These are phyloP conservation scores for Juncus inflexus DNA, from an alignment of 176 grass and related monocot species.

Conservation along the genomic window DNA sequence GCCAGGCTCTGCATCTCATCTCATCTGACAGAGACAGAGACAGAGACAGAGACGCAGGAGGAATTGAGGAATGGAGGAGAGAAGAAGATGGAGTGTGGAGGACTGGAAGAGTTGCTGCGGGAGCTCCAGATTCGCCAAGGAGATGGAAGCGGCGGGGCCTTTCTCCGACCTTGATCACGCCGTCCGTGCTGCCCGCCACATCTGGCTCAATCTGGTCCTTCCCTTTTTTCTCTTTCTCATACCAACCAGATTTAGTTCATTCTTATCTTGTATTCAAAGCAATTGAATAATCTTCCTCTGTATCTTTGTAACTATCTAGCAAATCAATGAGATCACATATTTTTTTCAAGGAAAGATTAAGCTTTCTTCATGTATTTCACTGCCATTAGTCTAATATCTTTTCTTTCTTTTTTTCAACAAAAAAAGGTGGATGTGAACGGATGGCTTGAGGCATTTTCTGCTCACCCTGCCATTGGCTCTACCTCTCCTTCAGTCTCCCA, in stretches of 20 bases:
- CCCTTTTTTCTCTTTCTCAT: neutral
- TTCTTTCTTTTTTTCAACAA: conserved; percentile 10
- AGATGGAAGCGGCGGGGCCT: conserved; percentile 59
- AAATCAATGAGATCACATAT: neutral
- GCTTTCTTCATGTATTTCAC: too few species aligned
- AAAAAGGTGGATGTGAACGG: conserved; percentile 78
- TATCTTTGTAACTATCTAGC: neutral
- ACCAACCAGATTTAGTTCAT: neutral
- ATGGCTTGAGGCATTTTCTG: conserved; percentile 89
- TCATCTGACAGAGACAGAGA: neutral
- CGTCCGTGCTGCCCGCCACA: conserved; percentile 54
- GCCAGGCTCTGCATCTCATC: too few species aligned
- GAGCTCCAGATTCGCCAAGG: conserved; percentile 58
- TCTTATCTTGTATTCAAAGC: neutral
- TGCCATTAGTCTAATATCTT: neutral
- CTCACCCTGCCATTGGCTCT: conserved; percentile 73
- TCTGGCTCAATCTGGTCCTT: conserved; percentile 82
- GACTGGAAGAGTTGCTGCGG: conserved; percentile 55
- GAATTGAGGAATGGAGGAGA: neutral
- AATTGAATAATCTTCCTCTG: neutral
- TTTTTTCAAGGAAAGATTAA: neutral
- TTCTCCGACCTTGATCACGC: conserved; percentile 61
- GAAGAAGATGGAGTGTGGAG: conserved; percentile 34
- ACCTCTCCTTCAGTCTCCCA: conserved; percentile 57
- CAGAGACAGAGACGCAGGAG: too few species aligned